These are phyloP conservation scores for Fusarium sp. DNA, from an alignment of 2,329 filamentous ascomycete species.

Conservation along the genomic window DNA sequence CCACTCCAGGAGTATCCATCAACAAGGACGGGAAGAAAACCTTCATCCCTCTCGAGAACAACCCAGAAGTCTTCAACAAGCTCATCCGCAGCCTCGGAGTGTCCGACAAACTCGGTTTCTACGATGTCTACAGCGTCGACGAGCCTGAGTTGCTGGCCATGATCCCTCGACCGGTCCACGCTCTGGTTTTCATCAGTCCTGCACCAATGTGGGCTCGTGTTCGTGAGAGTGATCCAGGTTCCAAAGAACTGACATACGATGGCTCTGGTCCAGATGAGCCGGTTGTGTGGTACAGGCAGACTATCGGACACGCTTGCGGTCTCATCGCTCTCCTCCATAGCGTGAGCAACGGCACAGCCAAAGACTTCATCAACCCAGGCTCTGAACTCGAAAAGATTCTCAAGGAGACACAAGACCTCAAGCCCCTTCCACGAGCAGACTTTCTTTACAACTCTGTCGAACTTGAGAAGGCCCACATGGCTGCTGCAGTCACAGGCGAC, in stretches of 20 bases:
- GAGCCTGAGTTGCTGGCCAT: constrained; percentile 81
- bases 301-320: constrained; percentile 85
- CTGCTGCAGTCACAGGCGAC: constrained; percentile 76
- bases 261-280: constrained; percentile 64
- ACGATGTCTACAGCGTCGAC: constrained; percentile 85
- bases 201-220: constrained; percentile 62
- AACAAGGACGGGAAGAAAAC: constrained; percentile 48
- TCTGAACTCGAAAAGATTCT: constrained; percentile 72
- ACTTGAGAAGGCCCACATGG: constrained; percentile 79
- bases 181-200: constrained; percentile 85
- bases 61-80: constrained; percentile 82
- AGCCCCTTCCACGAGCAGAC: constrained; percentile 71
- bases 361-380: constrained; percentile 63
- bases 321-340: constrained; percentile 82
- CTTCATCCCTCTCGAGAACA: constrained; percentile 65
- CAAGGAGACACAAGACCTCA: constrained; percentile 70
- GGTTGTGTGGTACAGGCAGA: constrained; percentile 87
- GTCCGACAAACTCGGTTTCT: constrained; percentile 75
- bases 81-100: constrained; percentile 80
- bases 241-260: constrained; percentile 50
- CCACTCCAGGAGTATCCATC: constrained; percentile 32
- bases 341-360: constrained; percentile 75
- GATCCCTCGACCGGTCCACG: constrained; percentile 77
- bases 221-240: constrained; percentile 44
- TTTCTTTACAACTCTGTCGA: constrained; percentile 77